Evolutionary conservation across 805 yeast species (phyloP), one percentile per base, ranked within the genome.

Genomic region (Ogataea ganodermae): DNA sequence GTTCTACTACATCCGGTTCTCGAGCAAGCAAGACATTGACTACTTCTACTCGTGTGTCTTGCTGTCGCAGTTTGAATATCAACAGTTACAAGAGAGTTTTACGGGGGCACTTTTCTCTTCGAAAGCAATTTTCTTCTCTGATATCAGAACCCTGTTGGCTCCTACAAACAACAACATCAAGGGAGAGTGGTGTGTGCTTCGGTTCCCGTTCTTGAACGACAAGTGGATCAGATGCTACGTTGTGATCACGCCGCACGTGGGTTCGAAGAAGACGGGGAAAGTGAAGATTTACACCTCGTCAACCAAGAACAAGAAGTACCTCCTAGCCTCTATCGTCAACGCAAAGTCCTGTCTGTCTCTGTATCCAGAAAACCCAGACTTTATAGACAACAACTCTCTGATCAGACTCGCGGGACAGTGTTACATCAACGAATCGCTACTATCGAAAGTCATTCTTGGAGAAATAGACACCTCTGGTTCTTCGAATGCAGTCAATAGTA

Each of bases 81-180:
- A 73, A 16, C 74, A 78, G 40, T 67, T 83, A 44, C 81, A 78
- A 57, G 85, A 82, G 63, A 75, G 82, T 17, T 83, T 77, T 58
- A 82, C 88, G 0, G 89, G 86, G 6, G 85, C 82, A 2, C 65
- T 83, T 27, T 62, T 83, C 27, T 78, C 85, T 7, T 65, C 79
- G 7, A 81, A 79, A 53, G 89, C 84, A 1, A 70, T 80, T 3
- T 62, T 69, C 44, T 70, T 83, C 46, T 71, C 78, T 2, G 89
- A 83, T 59, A 72, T 82, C 35, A 80, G 81, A 56, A 78, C 83
- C 1, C 67, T 83, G 16, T 67, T 83, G 52, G 74, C 80, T 4
- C 76, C 76, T 36, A 75, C 73, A 50, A 72, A 79, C 50, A 65
- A 70, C 42, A 75, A 68, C 53, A 58, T 72, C 4, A 71, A 73